Conservation (phyloP, 2,329 filamentous ascomycete genomes). For the Sarocladium strictum region DNA sequence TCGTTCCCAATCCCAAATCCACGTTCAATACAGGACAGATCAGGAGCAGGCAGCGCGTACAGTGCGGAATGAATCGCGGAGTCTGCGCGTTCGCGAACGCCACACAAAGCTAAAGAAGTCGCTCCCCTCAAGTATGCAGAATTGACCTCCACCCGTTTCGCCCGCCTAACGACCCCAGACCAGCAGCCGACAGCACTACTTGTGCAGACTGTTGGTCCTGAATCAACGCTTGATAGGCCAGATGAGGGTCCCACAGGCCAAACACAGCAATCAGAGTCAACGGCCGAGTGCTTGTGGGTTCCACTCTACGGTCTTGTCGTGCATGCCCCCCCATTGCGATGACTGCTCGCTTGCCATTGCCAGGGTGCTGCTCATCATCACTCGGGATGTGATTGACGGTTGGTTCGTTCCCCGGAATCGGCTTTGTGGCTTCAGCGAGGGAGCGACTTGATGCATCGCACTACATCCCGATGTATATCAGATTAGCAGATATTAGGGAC, state of each 20-base stretch:
- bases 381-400: too few relatives aligned
- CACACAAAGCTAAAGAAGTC: slow-evolving; percentile 6
- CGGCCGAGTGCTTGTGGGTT: background rate
- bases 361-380: too few relatives aligned
- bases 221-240: background rate
- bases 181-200: background rate
- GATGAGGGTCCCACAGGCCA: background rate
- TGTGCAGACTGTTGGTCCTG: background rate
- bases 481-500: too few relatives aligned
- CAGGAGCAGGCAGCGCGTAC: background rate
- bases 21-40: too few relatives aligned
- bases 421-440: background rate
- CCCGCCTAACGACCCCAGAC: slow-evolving; percentile 3
- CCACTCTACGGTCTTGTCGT: slow-evolving; percentile 1
- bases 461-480: too few relatives aligned
- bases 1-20: too few relatives aligned
- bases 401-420: background rate
- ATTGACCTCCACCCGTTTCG: background rate
- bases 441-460: too few relatives aligned
- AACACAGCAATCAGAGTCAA: slow-evolving; percentile 7
- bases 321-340: background rate
- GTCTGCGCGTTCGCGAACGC: background rate
- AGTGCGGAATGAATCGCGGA: background rate
- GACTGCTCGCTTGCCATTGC: background rate
- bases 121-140: background rate